These are phyloP conservation scores for Gomphus bonarii DNA, from an alignment of 1,284 basidiomycete genomes.

Conservation along the genomic window DNA sequence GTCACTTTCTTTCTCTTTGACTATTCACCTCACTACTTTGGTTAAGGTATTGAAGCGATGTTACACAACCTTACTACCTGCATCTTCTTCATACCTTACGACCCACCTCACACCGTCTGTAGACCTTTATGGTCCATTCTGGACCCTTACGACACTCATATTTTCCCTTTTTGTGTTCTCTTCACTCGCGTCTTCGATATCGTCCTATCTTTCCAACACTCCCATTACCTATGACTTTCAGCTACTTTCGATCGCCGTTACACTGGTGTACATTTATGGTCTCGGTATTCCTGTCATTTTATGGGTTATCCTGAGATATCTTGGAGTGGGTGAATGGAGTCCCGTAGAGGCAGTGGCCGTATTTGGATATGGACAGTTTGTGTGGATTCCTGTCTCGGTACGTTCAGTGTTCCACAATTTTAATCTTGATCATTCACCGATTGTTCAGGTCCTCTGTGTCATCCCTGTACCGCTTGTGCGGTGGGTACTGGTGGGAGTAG, in stretches of 20 bases:
- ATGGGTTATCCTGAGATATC: constrained; percentile 72
- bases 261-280: constrained; percentile 80
- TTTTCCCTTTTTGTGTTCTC: constrained; percentile 88
- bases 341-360: constrained; percentile 68
- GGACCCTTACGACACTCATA: constrained; percentile 89
- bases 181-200: constrained; percentile 76
- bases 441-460: constrained; percentile 67
- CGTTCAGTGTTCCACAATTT: constrained; percentile 19
- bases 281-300: constrained; percentile 69
- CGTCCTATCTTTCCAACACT: constrained; percentile 62
- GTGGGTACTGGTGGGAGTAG: constrained; percentile 68
- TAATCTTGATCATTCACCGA: neutral
- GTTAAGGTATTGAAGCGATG: constrained; percentile 57
- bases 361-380: constrained; percentile 68
- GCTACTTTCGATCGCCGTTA: constrained; percentile 70
- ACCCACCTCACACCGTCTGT: constrained; percentile 52
- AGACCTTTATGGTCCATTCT: constrained; percentile 87
- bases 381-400: constrained; percentile 73
- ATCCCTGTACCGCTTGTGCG: constrained; percentile 71
- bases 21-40: neutral
- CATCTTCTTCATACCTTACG: constrained; percentile 43
- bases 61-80: constrained; percentile 61
- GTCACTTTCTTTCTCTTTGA: neutral
- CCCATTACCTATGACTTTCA: constrained; percentile 72
- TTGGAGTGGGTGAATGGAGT: constrained; percentile 80